phyloP scores from a whole-genome alignment of 495 filamentous ascomycete genomes.

The Talaromyces adpressus region DNA sequence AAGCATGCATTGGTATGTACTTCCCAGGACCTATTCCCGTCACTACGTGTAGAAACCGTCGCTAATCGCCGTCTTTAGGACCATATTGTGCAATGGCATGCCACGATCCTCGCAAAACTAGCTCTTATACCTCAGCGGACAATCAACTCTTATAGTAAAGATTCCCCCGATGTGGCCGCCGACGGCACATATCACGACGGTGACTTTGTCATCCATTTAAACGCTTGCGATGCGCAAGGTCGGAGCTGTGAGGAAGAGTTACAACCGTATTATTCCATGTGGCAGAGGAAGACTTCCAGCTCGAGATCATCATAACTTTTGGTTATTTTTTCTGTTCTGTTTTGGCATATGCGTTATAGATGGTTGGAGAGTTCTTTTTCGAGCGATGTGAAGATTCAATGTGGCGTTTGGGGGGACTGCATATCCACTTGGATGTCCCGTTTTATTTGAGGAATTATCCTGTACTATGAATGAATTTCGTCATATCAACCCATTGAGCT shows the following conservation, averaged over 20 bases:
- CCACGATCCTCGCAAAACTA: constrained; percentile 86
- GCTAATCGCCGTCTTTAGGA: constrained; percentile 43
- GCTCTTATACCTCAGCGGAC: constrained; percentile 76
- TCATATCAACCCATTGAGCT: background rate
- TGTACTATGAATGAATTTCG: background rate
- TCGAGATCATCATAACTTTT: background rate
- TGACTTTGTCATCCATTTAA: constrained; percentile 74
- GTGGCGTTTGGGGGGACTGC: background rate
- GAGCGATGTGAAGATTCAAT: background rate
- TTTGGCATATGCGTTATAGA: background rate
- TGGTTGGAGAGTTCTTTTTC: background rate
- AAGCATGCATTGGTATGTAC: constrained; percentile 76
- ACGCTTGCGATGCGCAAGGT: constrained; percentile 53
- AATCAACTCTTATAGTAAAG: constrained; percentile 68
- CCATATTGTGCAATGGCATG: constrained; percentile 95
- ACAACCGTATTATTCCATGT: constrained; percentile 44
- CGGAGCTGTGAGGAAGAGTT: constrained; percentile 68
- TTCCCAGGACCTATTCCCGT: background rate
- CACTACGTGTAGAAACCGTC: background rate
- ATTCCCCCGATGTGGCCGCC: constrained; percentile 31
- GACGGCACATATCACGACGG: constrained; percentile 60
- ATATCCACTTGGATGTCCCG: background rate
- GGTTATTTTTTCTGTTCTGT: background rate
- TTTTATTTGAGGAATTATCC: background rate
- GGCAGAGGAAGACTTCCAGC: constrained; percentile 24